These are phyloP conservation scores for Camillea tinctor DNA, from an alignment of 2,329 filamentous ascomycete genomes.

Conservation along the genomic window DNA sequence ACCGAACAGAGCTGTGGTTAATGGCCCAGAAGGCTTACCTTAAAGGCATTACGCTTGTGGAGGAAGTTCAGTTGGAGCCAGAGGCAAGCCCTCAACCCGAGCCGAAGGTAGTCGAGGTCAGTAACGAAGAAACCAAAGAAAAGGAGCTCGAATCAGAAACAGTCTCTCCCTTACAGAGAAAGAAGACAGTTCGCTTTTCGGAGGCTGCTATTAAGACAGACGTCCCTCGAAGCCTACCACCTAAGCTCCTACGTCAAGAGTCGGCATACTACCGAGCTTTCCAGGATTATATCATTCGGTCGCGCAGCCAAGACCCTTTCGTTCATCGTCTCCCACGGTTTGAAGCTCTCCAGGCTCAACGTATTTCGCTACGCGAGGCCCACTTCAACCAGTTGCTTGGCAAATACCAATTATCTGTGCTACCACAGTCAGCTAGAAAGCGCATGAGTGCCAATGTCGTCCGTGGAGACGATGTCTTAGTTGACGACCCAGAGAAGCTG, in stretches of 20 bases:
- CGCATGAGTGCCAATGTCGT: slow-evolving; percentile 71
- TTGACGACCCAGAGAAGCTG: slow-evolving; percentile 62
- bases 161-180: slow-evolving; percentile 39
- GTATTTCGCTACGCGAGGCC: slow-evolving; percentile 68
- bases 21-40: slow-evolving; percentile 78
- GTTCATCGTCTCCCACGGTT: slow-evolving; percentile 82
- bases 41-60: slow-evolving; percentile 60
- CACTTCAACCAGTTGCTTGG: slow-evolving; percentile 82
- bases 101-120: slow-evolving; percentile 36
- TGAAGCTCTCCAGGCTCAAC: slow-evolving; percentile 81
- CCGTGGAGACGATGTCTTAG: slow-evolving; percentile 65
- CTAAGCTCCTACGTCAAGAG: slow-evolving; percentile 58
- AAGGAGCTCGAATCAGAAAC: slow-evolving; percentile 27
- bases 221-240: slow-evolving; percentile 50
- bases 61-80: slow-evolving; percentile 37
- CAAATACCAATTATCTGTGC: slow-evolving; percentile 74
- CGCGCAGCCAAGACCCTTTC: slow-evolving; percentile 71
- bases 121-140: slow-evolving; percentile 31
- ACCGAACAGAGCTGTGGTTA: slow-evolving; percentile 85
- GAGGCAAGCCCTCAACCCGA: slow-evolving; percentile 22
- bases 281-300: slow-evolving; percentile 67
- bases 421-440: slow-evolving; percentile 68
- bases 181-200: slow-evolving; percentile 77
- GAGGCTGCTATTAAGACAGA: slow-evolving; percentile 47
- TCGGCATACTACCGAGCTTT: slow-evolving; percentile 89